A percentile compares a stretch with the other conserved stretches of the same genome.
Evolutionary conservation across 129 eudicot genomes (phyloP).

Genomic region (Chrysanthemum seticuspe): DNA sequence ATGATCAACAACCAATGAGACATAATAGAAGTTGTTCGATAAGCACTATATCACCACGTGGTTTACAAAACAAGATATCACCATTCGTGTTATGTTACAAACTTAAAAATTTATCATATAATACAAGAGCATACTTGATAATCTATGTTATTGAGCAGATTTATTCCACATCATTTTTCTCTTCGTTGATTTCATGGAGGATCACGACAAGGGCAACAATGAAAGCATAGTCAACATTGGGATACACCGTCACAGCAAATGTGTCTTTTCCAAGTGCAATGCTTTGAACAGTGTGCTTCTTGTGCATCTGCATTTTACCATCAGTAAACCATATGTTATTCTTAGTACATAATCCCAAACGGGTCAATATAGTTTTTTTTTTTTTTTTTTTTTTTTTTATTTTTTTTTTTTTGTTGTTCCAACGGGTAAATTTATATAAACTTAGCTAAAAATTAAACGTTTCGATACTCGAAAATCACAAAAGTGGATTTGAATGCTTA

Average conservation of each 20-base stretch:
- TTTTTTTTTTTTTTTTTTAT: background rate
- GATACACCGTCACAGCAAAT: slow-evolving; percentile 46
- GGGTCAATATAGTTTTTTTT: background rate
- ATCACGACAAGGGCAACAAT: slow-evolving; percentile 48
- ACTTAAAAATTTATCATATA: background rate
- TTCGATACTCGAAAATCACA: background rate
- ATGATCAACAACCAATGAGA: too few species aligned
- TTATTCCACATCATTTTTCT: slow-evolving; percentile 19
- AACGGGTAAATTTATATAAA: background rate
- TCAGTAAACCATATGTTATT: background rate
- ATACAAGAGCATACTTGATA: background rate
- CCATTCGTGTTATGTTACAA: background rate
- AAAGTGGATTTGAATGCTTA: background rate
- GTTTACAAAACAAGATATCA: background rate
- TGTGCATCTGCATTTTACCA: slow-evolving; percentile 38
- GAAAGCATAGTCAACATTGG: slow-evolving; percentile 52
- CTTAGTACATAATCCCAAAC: too few species aligned
- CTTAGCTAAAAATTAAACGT: background rate
- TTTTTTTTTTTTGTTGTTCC: background rate
- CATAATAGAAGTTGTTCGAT: too few species aligned
- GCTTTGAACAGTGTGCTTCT: slow-evolving; percentile 38
- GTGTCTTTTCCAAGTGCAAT: slow-evolving; percentile 49
- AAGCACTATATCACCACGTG: too few species aligned
- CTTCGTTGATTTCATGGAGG: slow-evolving; percentile 47
- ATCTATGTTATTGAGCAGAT: background rate